These are phyloP conservation scores for Bruguiera hainesii DNA, from an alignment of 441 rosid species.

Conservation along the genomic window DNA sequence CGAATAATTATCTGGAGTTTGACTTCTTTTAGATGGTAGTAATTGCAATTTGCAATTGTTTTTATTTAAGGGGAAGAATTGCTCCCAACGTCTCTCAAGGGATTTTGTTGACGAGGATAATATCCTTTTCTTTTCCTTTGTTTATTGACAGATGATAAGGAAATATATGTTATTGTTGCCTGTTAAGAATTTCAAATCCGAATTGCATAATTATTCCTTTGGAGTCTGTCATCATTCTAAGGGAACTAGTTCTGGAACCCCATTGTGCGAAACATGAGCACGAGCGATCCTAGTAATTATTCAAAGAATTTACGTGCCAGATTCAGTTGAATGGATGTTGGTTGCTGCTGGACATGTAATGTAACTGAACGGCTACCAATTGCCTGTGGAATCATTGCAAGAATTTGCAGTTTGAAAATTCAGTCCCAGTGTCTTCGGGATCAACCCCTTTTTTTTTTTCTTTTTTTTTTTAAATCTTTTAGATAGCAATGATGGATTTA, in stretches of 20 bases:
- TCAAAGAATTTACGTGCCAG: no score
- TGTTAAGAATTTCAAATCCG: conserved; percentile 20
- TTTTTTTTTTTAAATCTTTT: no score
- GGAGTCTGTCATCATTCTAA: background rate
- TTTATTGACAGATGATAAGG: conserved; percentile 40
- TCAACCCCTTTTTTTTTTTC: no score
- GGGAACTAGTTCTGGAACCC: background rate
- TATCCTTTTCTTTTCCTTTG: conserved; percentile 20
- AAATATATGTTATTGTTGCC: conserved; percentile 40
- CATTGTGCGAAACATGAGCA: no score
- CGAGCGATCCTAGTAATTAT: no score
- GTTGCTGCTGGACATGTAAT: no score
- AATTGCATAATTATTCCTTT: conserved; percentile 13
- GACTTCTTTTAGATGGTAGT: conserved; percentile 80
- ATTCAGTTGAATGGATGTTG: no score
- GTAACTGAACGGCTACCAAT: no score
- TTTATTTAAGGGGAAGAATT: conserved; percentile 30
- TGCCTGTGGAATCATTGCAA: no score
- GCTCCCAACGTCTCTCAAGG: conserved; percentile 30
- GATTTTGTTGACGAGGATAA: conserved; percentile 31
- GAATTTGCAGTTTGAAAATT: no score
- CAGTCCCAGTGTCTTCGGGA: no score
- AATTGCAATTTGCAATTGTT: conserved; percentile 31
- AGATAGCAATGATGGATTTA: no score
- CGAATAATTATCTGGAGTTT: conserved; percentile 87